Base-by-base conservation (phyloP, 495 filamentous ascomycete genomes). In the Penicillium paradoxum region DNA sequence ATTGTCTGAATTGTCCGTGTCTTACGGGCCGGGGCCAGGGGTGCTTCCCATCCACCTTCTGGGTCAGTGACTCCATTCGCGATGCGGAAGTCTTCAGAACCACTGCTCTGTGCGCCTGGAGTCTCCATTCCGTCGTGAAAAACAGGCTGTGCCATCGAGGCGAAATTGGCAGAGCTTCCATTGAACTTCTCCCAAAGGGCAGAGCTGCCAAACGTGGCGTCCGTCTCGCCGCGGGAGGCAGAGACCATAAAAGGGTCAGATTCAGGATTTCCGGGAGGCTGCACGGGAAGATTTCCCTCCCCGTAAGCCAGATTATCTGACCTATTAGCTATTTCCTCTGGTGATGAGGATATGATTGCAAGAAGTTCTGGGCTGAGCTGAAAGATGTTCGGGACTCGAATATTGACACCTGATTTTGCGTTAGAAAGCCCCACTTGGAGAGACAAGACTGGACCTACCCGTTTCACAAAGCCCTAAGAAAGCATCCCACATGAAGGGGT, bases 401-500 rank as follows among this genome's bases (percentile, higher is more conserved):
- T 76, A 56, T 82, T 81, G 34, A 86, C 82, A 7, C 89, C 90
- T 90, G 79, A 70, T 69, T 44, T 30, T 6, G 33, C 10, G 58
- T 69, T 60, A 71, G 66, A 59, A 50, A 57, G 51, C 27, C 19
- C 42, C 41, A 34, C n/a, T 27, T 30, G 9, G 53, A 21, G 37
- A 10, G n/a, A 3, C 49, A 56, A 43, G 17, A 45, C 19, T 54
- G 42, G 30, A 62, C 77, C 56, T 64, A 86, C 85, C 85, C 27
- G 81, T 77, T 54, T 86, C 80, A 52, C 85, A 87, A 4, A 98
- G 73, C n/a, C 79, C 84, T 17, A 84, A 77, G 66, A 96, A 97
- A 0, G 95, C 95, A 75, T 98, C 93, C 93, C 95, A 97, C 82
- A 95, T 91, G 70, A 97, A 95, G 0, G 93, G 91, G 63, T 97